Evolutionary conservation across 768 basidiomycete species (phyloP).

Genomic region (Wakefieldia striispora): DNA sequence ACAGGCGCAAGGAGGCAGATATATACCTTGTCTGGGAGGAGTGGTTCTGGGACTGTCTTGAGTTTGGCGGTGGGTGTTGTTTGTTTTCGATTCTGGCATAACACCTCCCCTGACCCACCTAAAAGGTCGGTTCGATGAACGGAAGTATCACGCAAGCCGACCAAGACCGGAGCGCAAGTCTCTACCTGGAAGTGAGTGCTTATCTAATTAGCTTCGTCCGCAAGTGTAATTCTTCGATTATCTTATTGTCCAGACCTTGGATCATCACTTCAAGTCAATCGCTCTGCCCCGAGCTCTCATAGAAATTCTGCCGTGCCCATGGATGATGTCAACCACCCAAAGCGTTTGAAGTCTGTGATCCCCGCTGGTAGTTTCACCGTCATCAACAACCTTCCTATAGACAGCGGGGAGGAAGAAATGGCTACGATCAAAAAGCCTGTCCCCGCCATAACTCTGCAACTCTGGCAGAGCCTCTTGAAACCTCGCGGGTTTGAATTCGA

Average conservation of each 20-base stretch:
- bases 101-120: background rate
- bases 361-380: conserved; percentile 19
- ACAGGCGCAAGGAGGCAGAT: conserved; percentile 62
- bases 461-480: conserved; percentile 70
- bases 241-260: conserved; percentile 8
- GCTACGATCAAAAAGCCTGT: conserved; percentile 55
- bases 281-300: conserved; percentile 13
- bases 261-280: conserved; percentile 13
- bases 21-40: conserved; percentile 90
- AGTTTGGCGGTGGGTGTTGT: conserved; percentile 55
- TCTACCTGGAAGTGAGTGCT: conserved; percentile 19
- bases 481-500: conserved; percentile 65
- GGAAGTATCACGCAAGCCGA: conserved; percentile 52
- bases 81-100: background rate
- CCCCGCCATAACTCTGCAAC: conserved; percentile 58
- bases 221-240: background rate
- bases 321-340: conserved; percentile 18
- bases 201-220: background rate
- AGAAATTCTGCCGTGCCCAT: conserved; percentile 10
- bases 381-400: conserved; percentile 19
- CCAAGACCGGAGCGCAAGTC: conserved; percentile 60
- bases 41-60: conserved; percentile 93
- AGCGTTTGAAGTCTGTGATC: conserved; percentile 11
- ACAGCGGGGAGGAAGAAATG: conserved; percentile 52
- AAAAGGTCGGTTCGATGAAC: conserved; percentile 64